These are phyloP conservation scores for Chenopodium formosanum DNA, from an alignment of 148 eudicot species.

Conservation along the genomic window DNA sequence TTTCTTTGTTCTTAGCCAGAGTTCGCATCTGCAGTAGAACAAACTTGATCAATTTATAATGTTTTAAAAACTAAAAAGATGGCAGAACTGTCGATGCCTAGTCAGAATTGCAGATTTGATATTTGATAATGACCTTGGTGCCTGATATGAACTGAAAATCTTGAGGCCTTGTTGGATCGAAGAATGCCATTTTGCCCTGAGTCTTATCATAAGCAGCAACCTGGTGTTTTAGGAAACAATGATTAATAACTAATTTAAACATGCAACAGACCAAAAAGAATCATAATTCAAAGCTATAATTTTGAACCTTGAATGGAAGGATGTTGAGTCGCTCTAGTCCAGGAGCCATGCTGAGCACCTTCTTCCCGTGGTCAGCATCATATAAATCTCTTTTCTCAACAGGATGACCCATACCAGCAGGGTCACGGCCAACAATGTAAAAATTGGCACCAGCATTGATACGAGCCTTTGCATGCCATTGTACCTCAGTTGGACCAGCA, in stretches of 20 bases:
- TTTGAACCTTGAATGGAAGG: conserved; percentile 77
- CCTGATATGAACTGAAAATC: conserved; percentile 93
- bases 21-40: conserved; percentile 67
- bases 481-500: conserved; percentile 97
- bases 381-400: conserved; percentile 79
- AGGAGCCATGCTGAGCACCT: conserved; percentile 91
- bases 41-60: not conserved
- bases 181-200: conserved; percentile 88
- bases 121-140: conserved; percentile 59
- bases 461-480: conserved; percentile 98
- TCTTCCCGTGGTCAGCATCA: conserved; percentile 89
- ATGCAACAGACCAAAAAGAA: not conserved
- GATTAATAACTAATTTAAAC: not conserved
- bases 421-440: conserved; percentile 91
- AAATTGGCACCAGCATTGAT: conserved; percentile 95
- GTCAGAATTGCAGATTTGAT: not conserved
- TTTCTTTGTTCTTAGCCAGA: conserved; percentile 73
- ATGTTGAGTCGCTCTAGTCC: conserved; percentile 86
- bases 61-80: not conserved
- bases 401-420: conserved; percentile 97
- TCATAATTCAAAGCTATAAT: not conserved
- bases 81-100: not conserved
- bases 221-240: conserved; percentile 30
- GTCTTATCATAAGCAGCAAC: conserved; percentile 97
- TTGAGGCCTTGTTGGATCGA: conserved; percentile 87